A percentile compares a stretch with the other conserved stretches of the same genome.
Evolutionary conservation across 768 basidiomycete genomes (phyloP).

Genomic region (Lenzites betulinus): DNA sequence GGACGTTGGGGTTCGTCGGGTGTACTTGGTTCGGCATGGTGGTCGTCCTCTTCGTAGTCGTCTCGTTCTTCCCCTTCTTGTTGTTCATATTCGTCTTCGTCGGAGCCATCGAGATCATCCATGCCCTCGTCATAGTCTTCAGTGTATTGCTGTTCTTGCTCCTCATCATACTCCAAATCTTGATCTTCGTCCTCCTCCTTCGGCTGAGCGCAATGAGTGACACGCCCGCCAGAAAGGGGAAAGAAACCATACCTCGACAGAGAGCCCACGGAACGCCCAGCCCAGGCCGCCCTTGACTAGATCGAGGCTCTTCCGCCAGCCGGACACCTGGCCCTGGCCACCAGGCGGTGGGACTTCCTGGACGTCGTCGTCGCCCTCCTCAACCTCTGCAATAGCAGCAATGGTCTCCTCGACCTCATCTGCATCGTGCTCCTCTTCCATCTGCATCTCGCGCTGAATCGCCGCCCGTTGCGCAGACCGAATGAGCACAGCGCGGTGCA

Average conservation of each 20-base stretch:
- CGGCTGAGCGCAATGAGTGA: background rate
- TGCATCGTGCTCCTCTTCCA: slow-evolving; percentile 50
- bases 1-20: slow-evolving; percentile 20
- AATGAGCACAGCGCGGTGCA: slow-evolving; percentile 72
- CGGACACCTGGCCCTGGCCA: slow-evolving; percentile 24
- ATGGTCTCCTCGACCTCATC: slow-evolving; percentile 50
- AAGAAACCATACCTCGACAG: slow-evolving; percentile 21
- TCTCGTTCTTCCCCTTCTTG: background rate
- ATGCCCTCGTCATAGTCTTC: slow-evolving; percentile 29
- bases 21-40: slow-evolving; percentile 10
- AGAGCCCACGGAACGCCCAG: slow-evolving; percentile 34
- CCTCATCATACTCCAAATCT: background rate
- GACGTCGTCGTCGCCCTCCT: slow-evolving; percentile 36
- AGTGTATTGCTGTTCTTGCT: slow-evolving; percentile 7
- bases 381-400: slow-evolving; percentile 21
- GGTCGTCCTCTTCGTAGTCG: slow-evolving; percentile 7
- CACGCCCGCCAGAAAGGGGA: background rate
- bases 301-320: slow-evolving; percentile 39
- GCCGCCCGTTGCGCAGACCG: slow-evolving; percentile 68
- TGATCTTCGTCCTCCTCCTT: slow-evolving; percentile 21
- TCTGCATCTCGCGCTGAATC: slow-evolving; percentile 51
- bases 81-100: slow-evolving; percentile 17
- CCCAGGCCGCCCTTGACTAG: slow-evolving; percentile 33
- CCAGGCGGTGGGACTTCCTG: slow-evolving; percentile 28
- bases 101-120: slow-evolving; percentile 20